phyloP scores from a whole-genome alignment of 768 basidiomycete genomes.

The Tephrocybe rancida region DNA sequence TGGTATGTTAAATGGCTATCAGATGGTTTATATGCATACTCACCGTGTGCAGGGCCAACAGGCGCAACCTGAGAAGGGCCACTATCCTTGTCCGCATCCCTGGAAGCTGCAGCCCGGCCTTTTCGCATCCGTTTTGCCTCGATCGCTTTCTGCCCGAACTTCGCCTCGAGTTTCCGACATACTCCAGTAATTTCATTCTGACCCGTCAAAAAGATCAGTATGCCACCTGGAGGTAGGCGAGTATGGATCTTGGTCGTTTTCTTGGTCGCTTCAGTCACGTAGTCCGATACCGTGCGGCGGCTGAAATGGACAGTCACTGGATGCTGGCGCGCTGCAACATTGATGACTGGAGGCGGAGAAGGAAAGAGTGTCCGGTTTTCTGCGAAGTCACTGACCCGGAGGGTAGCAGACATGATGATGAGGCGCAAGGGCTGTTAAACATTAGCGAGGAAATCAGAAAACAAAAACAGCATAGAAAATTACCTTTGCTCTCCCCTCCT shows the following conservation, averaged over 20 bases:
- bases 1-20: not conserved
- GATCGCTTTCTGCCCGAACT: conserved; percentile 70
- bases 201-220: conserved; percentile 93
- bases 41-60: conserved; percentile 54
- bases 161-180: conserved; percentile 78
- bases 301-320: conserved; percentile 96
- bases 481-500: conserved; percentile 75
- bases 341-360: conserved; percentile 87
- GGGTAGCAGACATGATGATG: conserved; percentile 98
- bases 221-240: conserved; percentile 88
- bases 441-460: conserved; percentile 11
- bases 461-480: conserved; percentile 8
- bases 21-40: conserved; percentile 11
- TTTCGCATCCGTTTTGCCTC: conserved; percentile 47
- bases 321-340: conserved; percentile 88
- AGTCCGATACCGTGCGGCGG: conserved; percentile 82
- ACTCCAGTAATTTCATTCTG: conserved; percentile 93
- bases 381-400: conserved; percentile 91
- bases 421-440: conserved; percentile 75
- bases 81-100: conserved; percentile 27
- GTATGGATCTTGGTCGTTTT: conserved; percentile 93
- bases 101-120: conserved; percentile 24
- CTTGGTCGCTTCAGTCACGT: conserved; percentile 86
- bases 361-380: conserved; percentile 83
- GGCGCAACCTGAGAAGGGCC: conserved; percentile 19